Evolutionary conservation across 2,329 filamentous ascomycete species (phyloP), one percentile per base, ranked within the genome.

Genomic region (Colletotrichum sp.): DNA sequence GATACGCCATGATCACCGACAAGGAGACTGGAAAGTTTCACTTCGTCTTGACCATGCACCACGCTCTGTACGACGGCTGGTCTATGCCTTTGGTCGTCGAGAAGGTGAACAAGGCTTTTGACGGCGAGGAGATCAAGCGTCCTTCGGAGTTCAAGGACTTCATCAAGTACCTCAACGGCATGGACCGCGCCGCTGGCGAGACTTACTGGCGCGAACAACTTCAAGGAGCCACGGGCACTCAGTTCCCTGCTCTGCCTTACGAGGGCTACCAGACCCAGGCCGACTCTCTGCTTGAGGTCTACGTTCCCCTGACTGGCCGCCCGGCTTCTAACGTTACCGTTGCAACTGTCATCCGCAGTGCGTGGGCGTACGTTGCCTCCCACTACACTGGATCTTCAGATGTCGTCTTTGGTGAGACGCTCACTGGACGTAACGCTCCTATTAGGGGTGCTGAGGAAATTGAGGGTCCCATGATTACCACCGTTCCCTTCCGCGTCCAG

Each of bases 401-500:
- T 73, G 85, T 92, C 8, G 84, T 92, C 16, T 92, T 92, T 75
- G 91, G 90, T 13, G 89, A 91, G 83, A 92, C 90, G 0, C 83
- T 93, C 5, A 91, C 90, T 0, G 91, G 91, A 3, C 88, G 91
- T 28, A 88, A 89, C 71, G 86, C 87, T 1, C 85, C 88, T 3
- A 83, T 90, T 30, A 79, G 84, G 1, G 88, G 87, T 4, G 84
- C 85, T 77, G 88, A 91, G 74, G 83, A 90, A 75, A 91, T 92
- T 64, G 88, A 91, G 75, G 91, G 90, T 0, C 91, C 91, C 2
- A 91, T 91, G 87, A 91, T 92, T 77, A 89, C 90, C 3, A 93
- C 91, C 0, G 86, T 93, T 3, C 91, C 91, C 1, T 84, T 92
- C 8, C 87, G 90, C 19, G 83, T 92, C 2, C 83, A 83, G 1